Percentiles rank a stretch among this genome's conserved stretches.
Conservation (phyloP, 768 basidiomycete genomes). For the Piloderma croceum region DNA sequence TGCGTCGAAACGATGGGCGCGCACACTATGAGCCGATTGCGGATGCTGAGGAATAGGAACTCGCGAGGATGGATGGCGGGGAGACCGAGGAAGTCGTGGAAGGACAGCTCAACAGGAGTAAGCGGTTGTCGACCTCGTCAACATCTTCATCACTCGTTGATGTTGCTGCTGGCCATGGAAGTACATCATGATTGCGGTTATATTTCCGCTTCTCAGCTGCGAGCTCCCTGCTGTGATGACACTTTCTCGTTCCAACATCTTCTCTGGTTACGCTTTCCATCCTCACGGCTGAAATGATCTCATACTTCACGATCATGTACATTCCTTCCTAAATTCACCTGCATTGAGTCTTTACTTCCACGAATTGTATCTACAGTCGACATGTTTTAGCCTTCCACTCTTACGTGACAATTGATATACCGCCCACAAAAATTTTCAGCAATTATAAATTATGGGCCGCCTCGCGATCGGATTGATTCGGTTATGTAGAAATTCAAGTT, state of each 20-base stretch:
- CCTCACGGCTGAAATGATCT: neutral
- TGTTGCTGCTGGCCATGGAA: neutral
- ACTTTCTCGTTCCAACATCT: neutral
- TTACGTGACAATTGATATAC: too few species aligned
- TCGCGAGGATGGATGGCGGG: neutral
- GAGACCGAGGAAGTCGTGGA: neutral
- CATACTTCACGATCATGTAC: neutral
- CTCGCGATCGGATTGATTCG: too few species aligned
- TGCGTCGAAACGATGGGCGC: slow-evolving; percentile 36
- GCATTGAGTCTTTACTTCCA: too few species aligned
- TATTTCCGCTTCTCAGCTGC: neutral
- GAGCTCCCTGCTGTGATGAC: neutral
- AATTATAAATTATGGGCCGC: too few species aligned
- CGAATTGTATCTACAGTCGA: too few species aligned
- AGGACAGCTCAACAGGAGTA: neutral
- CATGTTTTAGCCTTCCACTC: too few species aligned
- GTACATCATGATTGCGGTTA: neutral
- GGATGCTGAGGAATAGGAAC: slow-evolving; percentile 34
- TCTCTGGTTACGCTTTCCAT: neutral
- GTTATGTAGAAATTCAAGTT: too few species aligned
- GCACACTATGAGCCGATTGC: slow-evolving; percentile 44
- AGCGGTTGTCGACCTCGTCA: neutral
- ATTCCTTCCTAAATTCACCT: slow-evolving; percentile 1
- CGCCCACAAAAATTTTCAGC: too few species aligned
- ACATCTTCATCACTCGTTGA: neutral